These are phyloP conservation scores for Trichoderma harzianum DNA, from an alignment of 2,329 filamentous ascomycete genomes.

Conservation along the genomic window DNA sequence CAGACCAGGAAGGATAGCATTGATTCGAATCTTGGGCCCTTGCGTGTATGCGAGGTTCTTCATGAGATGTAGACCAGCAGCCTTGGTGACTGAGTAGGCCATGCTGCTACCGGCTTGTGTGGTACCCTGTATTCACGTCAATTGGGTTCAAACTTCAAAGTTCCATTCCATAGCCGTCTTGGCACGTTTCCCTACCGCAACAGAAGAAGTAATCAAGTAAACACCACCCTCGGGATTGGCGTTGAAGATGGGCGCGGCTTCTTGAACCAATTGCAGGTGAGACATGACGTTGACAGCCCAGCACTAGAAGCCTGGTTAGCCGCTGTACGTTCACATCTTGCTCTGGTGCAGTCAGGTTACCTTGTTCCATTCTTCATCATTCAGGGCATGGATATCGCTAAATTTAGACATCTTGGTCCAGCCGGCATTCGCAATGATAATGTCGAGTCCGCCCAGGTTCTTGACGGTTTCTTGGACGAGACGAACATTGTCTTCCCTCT, in stretches of 20 bases:
- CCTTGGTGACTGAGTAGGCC: constrained; percentile 13
- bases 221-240: constrained; percentile 10
- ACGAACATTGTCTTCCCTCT: constrained; percentile 8
- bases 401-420: constrained; percentile 12
- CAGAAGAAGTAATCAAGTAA: constrained; percentile 10
- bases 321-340: no score
- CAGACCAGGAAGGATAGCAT: constrained; percentile 12
- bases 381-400: neutral
- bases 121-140: neutral
- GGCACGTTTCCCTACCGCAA: neutral
- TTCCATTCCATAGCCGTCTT: neutral
- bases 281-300: constrained; percentile 16
- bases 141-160: no score
- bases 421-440: constrained; percentile 13
- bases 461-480: constrained; percentile 6
- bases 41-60: constrained; percentile 14
- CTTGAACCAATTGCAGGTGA: constrained; percentile 11
- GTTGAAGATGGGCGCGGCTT: constrained; percentile 13
- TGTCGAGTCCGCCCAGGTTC: constrained; percentile 2
- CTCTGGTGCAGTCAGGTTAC: neutral
- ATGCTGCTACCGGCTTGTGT: constrained; percentile 4
- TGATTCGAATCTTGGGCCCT: constrained; percentile 15
- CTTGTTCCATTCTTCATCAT: constrained; percentile 15
- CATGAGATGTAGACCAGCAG: constrained; percentile 12
- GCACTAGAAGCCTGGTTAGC: neutral